phyloP scores from a whole-genome alignment of 306 rosid species.

The apple (Malus domestica) region ASM211411v1 NC_041799.1:34365001-34365500 shows the following conservation, averaged over 20 bases:
- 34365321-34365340: conserved; percentile 40
- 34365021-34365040: too few species aligned
- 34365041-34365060: neutral
- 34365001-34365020: too few species aligned
- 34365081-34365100: neutral
- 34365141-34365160: neutral
- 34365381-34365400: too few species aligned
- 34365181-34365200: conserved; percentile 30
- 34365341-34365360: conserved; percentile 24
- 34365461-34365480: conserved; percentile 24
- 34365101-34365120: conserved; percentile 14
- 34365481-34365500: conserved; percentile 25
- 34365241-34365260: neutral
- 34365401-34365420: too few species aligned
- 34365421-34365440: neutral
- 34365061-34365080: conserved; percentile 7
- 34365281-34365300: conserved; percentile 9
- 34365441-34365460: conserved; percentile 20
- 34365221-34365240: conserved; percentile 10
- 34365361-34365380: too few species aligned
- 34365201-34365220: conserved; percentile 38
- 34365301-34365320: conserved; percentile 36
- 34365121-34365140: conserved; percentile 22
- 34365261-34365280: neutral
- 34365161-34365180: conserved; percentile 14